Evolutionary conservation across 495 filamentous ascomycete genomes (phyloP).

Genomic region (Penicillium samsonianum): DNA sequence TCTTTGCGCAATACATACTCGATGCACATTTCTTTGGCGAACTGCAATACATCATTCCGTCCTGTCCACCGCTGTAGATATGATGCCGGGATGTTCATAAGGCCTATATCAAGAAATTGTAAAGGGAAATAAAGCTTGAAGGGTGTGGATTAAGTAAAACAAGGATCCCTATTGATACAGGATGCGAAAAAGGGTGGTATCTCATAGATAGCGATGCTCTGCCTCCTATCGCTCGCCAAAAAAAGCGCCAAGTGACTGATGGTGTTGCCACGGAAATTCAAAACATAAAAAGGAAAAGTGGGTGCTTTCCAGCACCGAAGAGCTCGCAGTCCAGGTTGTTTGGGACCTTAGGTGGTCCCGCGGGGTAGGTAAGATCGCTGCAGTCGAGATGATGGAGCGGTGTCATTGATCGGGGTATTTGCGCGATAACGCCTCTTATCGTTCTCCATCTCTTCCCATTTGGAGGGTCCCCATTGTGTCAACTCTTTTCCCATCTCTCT

Average conservation of each 20-base stretch:
- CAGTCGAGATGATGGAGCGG: background rate
- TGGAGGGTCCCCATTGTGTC: background rate
- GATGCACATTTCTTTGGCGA: background rate
- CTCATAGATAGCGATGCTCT: conserved; percentile 28
- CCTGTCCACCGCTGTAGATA: background rate
- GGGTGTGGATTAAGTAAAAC: conserved; percentile 26
- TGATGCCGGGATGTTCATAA: too few relatives aligned
- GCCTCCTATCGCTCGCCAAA: conserved; percentile 26
- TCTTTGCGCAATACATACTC: background rate
- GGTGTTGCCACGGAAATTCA: conserved; percentile 12
- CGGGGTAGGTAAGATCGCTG: background rate
- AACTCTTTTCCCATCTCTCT: background rate
- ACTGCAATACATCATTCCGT: background rate
- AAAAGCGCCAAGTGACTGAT: conserved; percentile 19
- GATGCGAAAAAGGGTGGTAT: conserved; percentile 31
- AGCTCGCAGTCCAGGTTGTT: background rate
- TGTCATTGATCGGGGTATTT: background rate
- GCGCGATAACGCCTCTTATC: background rate
- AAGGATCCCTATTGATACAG: conserved; percentile 31
- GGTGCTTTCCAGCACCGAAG: background rate
- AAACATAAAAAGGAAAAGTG: conserved; percentile 7
- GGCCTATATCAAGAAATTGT: background rate
- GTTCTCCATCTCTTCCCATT: too few relatives aligned
- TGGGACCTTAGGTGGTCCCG: background rate
- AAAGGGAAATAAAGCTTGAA: conserved; percentile 8